Evolutionary conservation across 768 basidiomycete genomes (phyloP).

Genomic region (Psilocybe cubensis): DNA sequence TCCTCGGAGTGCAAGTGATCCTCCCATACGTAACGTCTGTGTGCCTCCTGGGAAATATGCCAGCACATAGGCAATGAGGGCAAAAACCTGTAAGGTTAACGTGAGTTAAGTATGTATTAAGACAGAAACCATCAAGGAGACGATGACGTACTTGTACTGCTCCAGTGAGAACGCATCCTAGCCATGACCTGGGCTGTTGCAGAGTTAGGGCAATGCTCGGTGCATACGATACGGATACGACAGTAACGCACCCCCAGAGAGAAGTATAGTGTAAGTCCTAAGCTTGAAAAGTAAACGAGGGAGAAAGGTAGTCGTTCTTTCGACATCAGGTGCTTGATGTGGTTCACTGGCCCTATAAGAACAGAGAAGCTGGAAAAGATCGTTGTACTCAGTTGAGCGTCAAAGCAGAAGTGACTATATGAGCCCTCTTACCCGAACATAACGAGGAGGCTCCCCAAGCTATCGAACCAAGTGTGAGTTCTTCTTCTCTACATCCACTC

Average conservation of each 20-base stretch:
- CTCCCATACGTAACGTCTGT: slow-evolving; percentile 80
- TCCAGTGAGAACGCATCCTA: slow-evolving; percentile 85
- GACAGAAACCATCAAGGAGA: neutral
- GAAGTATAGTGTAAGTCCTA: slow-evolving; percentile 90
- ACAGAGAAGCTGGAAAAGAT: slow-evolving; percentile 65
- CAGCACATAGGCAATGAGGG: slow-evolving; percentile 86
- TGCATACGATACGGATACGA: neutral
- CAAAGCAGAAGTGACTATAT: neutral
- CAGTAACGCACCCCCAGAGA: slow-evolving; percentile 74
- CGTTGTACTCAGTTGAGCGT: neutral
- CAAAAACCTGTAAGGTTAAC: slow-evolving; percentile 58
- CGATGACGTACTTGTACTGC: slow-evolving; percentile 67
- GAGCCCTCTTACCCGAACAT: slow-evolving; percentile 81
- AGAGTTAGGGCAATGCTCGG: neutral
- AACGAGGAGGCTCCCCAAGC: slow-evolving; percentile 88
- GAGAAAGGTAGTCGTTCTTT: slow-evolving; percentile 87
- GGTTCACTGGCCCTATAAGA: slow-evolving; percentile 90
- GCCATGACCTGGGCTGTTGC: slow-evolving; percentile 74
- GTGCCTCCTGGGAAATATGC: slow-evolving; percentile 95
- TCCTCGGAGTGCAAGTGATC: slow-evolving; percentile 80
- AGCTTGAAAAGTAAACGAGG: slow-evolving; percentile 77
- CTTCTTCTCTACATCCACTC: neutral
- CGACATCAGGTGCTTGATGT: slow-evolving; percentile 85
- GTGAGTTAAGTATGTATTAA: neutral
- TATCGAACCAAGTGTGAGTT: slow-evolving; percentile 31